Evolutionary conservation across 2,329 filamentous ascomycete species (phyloP), one percentile per base, ranked within the genome.

Genomic region (Aspergillus sp.): DNA sequence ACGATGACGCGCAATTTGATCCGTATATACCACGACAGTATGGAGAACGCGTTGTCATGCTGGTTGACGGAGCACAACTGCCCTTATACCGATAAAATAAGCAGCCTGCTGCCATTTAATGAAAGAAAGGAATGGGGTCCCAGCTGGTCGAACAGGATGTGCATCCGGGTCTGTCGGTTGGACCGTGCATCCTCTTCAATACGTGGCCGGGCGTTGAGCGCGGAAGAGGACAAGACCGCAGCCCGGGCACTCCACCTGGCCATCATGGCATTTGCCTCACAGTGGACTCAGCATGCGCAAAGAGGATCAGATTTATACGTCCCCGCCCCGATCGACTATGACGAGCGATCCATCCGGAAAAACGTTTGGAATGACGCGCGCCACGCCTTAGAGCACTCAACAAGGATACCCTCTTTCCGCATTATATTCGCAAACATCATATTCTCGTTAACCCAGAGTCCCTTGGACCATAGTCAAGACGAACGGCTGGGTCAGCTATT

Each of bases 41-140:
- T 54, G 52, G 52, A 54, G 37, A 54, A 54, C 20, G 52, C 52
- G 17, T 17, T 54, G n/a, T 54, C 52, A 4, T 54, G 52, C 34
- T 54, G 52, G 52, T 15, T 54, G 22, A 54, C 52, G 6, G 52
- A 54, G 34, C 52, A 49, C 24, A 54, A 54, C 22, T 54, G 52
- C 19, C 52, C 52, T 8, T 54, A 54, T 34, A 27, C 44, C n/a
- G 45, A 54, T 20, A 22, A 27, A 3, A 19, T 49, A 6, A 54
- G 22, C 34, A 12, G 17, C 20, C 2, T 54, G n/a, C 42, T 54
- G 1, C 44, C 52, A 4, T 13, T 22, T 12, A 22, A 24, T 7
- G 27, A 54, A 20, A 49, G 22, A 8, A 39, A 33, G 6, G 52
- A 54, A 48, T 54, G 52, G 52, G 52, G 52, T 2, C 52, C 52